Base-by-base conservation (phyloP, 331 rosid species). In the Pyracantha coccinea region DNA sequence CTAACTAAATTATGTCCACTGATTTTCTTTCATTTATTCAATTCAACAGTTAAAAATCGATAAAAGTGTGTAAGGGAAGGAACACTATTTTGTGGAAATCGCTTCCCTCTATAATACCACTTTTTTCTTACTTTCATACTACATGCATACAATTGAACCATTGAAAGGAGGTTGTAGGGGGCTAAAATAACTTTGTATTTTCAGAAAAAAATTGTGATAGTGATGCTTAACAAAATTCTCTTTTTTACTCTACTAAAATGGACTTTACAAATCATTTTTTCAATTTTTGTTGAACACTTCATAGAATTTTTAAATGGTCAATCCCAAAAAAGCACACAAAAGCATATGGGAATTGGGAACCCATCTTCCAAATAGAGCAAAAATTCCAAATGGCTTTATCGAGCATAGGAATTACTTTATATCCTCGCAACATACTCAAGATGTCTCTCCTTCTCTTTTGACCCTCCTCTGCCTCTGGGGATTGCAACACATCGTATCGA, bases 371-470 rank as follows among this genome's bases (percentile, higher is more conserved):
- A 28, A 54, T 67, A 73, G 82, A 65, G 58, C 71, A 74, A 75
- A 74, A 69, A 80, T 77, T 69, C 55, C 76, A 73, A 67, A 65
- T 77, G 77, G 84, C 93, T 89, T 89, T 89, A 85, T 86, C 84
- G 88, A 86, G 79, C 75, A 73, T 69, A 66, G 82, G 83, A 69
- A 78, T 73, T 58, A 78, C 78, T 80, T 85, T 86, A 53, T 76
- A 73, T 81, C 83, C 73, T 81, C 23, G n/a, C n/a, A 50, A 79
- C 88, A 73, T 52, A 87, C 86, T 85, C 92, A 75, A 79, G 60
- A 71, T 87, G 88, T 85, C 86, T 77, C 79, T 81, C 82, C 53
- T 78, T n/a, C 77, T 80, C 90, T 89, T 89, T 89, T 89, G 91
- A 89, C 88, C 83, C 77, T 50, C n/a, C 57, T 4, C 20, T 19